Evolutionary conservation across 1,284 basidiomycete species (phyloP).

Genomic region (Naganishia liquefaciens): DNA sequence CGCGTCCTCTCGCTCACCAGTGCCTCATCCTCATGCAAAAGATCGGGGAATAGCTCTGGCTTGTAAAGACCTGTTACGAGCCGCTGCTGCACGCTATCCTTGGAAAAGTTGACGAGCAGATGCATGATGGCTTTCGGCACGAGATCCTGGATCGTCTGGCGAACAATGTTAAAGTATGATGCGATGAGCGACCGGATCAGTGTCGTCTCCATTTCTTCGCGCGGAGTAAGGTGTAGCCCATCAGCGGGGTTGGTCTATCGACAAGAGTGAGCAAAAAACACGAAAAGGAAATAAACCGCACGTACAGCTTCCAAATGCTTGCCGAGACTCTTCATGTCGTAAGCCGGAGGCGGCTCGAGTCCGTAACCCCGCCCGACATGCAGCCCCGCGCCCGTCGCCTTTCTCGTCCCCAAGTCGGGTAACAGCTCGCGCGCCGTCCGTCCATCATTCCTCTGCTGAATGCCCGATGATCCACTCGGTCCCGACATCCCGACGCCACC

Average conservation of each 20-base stretch:
- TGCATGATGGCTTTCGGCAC: constrained; percentile 97
- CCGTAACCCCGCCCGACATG: constrained; percentile 64
- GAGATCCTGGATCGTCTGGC: constrained; percentile 94
- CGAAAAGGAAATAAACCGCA: constrained; percentile 36
- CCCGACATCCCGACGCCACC: constrained; percentile 34
- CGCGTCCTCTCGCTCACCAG: constrained; percentile 88
- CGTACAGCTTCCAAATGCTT: constrained; percentile 91
- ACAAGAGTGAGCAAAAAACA: constrained; percentile 28
- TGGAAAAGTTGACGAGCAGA: constrained; percentile 78
- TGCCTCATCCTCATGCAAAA: constrained; percentile 94
- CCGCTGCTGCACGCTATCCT: constrained; percentile 92
- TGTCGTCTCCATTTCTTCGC: constrained; percentile 94
- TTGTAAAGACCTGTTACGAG: constrained; percentile 91
- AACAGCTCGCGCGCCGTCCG: constrained; percentile 43
- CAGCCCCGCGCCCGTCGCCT: constrained; percentile 41
- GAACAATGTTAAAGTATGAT: constrained; percentile 93
- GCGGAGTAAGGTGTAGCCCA: constrained; percentile 63
- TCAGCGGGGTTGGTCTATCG: constrained; percentile 52
- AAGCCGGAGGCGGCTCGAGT: constrained; percentile 71
- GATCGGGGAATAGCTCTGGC: constrained; percentile 83
- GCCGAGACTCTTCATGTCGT: constrained; percentile 97
- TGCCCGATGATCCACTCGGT: constrained; percentile 8
- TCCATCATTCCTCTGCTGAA: constrained; percentile 32
- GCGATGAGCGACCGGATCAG: constrained; percentile 92
- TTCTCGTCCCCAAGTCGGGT: constrained; percentile 49